phyloP scores from a whole-genome alignment of 148 eudicot species.

The Salicornia ramosissima region DNA sequence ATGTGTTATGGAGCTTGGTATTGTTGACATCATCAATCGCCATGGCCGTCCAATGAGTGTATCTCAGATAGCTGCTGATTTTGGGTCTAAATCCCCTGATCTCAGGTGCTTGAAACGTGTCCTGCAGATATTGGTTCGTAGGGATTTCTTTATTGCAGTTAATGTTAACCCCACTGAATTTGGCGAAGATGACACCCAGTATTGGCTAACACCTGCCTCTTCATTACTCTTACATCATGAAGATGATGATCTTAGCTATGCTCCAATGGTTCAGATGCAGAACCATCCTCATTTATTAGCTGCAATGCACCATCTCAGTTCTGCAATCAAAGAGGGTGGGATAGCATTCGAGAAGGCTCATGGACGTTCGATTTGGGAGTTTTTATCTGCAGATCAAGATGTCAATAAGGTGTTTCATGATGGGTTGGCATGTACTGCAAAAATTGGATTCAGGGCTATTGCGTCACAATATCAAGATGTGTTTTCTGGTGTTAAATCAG shows the following conservation, averaged over 20 bases:
- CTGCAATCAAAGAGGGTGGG: slow-evolving; percentile 27
- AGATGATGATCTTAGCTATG: slow-evolving; percentile 24
- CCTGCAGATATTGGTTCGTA: slow-evolving; percentile 38
- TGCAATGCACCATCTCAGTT: slow-evolving; percentile 26
- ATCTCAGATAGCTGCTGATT: slow-evolving; percentile 26
- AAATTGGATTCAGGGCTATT: slow-evolving; percentile 22
- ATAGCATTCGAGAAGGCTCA: slow-evolving; percentile 35
- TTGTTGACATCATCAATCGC: slow-evolving; percentile 40
- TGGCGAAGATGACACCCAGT: slow-evolving; percentile 22
- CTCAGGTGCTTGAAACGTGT: slow-evolving; percentile 36
- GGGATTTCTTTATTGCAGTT: slow-evolving; percentile 29
- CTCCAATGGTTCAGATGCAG: slow-evolving; percentile 32
- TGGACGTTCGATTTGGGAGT: slow-evolving; percentile 34
- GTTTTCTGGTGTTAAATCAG: slow-evolving; percentile 27
- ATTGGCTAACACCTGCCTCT: slow-evolving; percentile 40
- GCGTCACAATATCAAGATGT: slow-evolving; percentile 32
- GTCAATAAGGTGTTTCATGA: slow-evolving; percentile 36
- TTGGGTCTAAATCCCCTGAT: slow-evolving; percentile 24
- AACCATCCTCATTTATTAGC: slow-evolving; percentile 17
- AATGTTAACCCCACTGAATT: background rate
- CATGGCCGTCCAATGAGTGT: slow-evolving; percentile 31
- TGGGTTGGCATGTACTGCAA: slow-evolving; percentile 38
- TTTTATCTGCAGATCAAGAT: slow-evolving; percentile 19
- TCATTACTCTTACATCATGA: slow-evolving; percentile 26
- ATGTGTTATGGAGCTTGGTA: slow-evolving; percentile 41